Percentiles rank a stretch among this genome's conserved stretches.
These are phyloP conservation scores for Lagenaria siceraria DNA, from an alignment of 306 rosid species.

Conservation along the genomic window DNA sequence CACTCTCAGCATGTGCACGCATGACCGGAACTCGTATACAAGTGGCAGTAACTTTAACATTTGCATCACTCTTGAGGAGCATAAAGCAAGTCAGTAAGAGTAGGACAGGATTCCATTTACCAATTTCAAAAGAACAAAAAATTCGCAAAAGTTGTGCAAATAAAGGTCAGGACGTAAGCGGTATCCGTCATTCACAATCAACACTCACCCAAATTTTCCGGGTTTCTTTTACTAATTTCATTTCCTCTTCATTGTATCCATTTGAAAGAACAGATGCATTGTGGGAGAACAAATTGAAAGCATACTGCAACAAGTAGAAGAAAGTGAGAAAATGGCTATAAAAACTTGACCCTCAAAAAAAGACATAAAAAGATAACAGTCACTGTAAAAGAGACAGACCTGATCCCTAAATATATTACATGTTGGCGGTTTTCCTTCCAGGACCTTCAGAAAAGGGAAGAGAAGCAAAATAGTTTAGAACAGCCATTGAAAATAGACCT, in stretches of 20 bases:
- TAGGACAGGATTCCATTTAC: not conserved
- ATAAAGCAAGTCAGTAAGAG: not conserved
- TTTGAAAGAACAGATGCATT: conserved; percentile 71
- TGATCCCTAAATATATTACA: conserved; percentile 69
- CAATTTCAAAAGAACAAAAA: not conserved
- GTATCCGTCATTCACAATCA: not conserved
- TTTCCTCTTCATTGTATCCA: conserved; percentile 97
- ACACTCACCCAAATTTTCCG: conserved; percentile 81
- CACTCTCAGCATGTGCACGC: conserved; percentile 98
- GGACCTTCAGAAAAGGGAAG: conserved; percentile 33
- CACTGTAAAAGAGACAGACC: conserved; percentile 30
- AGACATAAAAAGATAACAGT: not conserved
- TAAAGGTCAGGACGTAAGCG: not conserved
- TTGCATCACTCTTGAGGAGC: conserved; percentile 46
- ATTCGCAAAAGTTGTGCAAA: not conserved
- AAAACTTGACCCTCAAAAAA: not conserved
- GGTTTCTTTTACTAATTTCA: conserved; percentile 92
- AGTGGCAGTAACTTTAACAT: conserved; percentile 86
- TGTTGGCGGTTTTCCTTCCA: conserved; percentile 76
- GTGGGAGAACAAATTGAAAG: conserved; percentile 91
- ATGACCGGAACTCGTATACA: conserved; percentile 93
- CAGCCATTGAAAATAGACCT: not conserved
- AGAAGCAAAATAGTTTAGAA: not conserved
- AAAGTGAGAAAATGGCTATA: not conserved
- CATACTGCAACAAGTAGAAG: conserved; percentile 49